phyloP scores from a whole-genome alignment of 345 rosid species.

The Moringa oleifera region DNA sequence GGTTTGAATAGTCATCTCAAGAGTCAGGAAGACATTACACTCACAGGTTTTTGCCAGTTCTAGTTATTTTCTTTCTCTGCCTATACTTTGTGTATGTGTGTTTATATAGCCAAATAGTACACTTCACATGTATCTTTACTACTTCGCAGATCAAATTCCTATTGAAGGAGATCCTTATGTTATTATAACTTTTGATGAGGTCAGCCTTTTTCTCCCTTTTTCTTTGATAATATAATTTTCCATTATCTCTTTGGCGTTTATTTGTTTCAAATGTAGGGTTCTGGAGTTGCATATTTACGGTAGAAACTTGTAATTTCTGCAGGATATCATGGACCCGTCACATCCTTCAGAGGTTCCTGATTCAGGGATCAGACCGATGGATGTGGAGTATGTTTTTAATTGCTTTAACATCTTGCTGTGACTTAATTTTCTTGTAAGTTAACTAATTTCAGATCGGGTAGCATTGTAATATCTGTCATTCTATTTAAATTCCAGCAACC shows the following conservation, averaged over 20 bases:
- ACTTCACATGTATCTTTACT: neutral
- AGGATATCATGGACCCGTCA: constrained; percentile 35
- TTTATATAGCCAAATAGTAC: neutral
- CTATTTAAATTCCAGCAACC: constrained; percentile 21
- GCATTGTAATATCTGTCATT: constrained; percentile 1
- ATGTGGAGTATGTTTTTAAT: constrained; percentile 38
- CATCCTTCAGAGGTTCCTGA: constrained; percentile 18
- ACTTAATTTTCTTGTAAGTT: neutral
- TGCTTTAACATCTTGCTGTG: neutral
- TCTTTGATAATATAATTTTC: neutral
- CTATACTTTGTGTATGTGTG: neutral
- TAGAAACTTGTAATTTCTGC: constrained; percentile 12
- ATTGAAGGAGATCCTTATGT: constrained; percentile 53
- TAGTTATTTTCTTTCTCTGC: neutral
- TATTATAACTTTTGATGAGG: constrained; percentile 70
- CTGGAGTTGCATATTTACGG: neutral
- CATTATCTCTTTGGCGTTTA: neutral
- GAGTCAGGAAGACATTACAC: constrained; percentile 68
- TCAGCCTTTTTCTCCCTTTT: constrained; percentile 12
- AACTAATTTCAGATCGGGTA: neutral
- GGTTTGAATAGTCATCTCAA: constrained; percentile 45
- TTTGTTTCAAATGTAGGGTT: neutral
- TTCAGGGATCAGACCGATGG: constrained; percentile 24
- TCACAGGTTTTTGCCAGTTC: constrained; percentile 34
- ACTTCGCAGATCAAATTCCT: constrained; percentile 60